Percentiles rank a stretch among this genome's conserved stretches.
Evolutionary conservation across 495 filamentous ascomycete species (phyloP).

Genomic region (Xylaria flabelliformis): DNA sequence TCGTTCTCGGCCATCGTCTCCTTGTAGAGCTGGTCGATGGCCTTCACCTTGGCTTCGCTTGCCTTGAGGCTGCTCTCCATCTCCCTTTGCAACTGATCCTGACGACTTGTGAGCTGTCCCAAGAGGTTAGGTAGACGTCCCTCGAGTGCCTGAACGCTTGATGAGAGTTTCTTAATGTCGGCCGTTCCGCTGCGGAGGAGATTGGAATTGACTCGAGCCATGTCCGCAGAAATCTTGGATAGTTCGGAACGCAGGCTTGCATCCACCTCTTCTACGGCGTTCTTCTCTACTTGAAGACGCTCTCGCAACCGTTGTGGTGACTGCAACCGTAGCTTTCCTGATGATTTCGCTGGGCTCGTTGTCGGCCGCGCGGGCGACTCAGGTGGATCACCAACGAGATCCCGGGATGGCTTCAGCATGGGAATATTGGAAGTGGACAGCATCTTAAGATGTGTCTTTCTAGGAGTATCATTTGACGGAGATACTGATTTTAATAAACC

Average conservation of each 20-base stretch:
- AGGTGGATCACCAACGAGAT: constrained; percentile 26
- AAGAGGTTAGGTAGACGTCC: constrained; percentile 65
- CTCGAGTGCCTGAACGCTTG: constrained; percentile 69
- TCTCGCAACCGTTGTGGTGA: constrained; percentile 92
- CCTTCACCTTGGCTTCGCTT: constrained; percentile 77
- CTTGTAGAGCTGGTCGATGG: constrained; percentile 87
- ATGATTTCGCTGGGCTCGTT: constrained; percentile 47
- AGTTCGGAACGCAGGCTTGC: constrained; percentile 76
- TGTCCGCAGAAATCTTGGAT: constrained; percentile 80
- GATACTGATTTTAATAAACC: constrained; percentile 36
- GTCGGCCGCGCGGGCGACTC: constrained; percentile 44
- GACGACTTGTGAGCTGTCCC: constrained; percentile 64
- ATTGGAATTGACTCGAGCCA: constrained; percentile 65
- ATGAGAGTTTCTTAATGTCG: constrained; percentile 58
- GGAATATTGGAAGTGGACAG: constrained; percentile 57
- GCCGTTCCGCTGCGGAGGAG: constrained; percentile 45
- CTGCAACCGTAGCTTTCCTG: constrained; percentile 81
- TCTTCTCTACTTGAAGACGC: constrained; percentile 82
- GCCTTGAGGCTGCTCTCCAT: constrained; percentile 71
- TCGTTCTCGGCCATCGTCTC: constrained; percentile 93
- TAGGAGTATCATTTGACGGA: constrained; percentile 23
- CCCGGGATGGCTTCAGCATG: constrained; percentile 47
- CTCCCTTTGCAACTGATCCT: constrained; percentile 68
- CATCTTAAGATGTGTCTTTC: constrained; percentile 44
- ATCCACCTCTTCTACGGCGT: constrained; percentile 71